Evolutionary conservation across 768 basidiomycete species (phyloP).

Genomic region (Phylloporus sp.): DNA sequence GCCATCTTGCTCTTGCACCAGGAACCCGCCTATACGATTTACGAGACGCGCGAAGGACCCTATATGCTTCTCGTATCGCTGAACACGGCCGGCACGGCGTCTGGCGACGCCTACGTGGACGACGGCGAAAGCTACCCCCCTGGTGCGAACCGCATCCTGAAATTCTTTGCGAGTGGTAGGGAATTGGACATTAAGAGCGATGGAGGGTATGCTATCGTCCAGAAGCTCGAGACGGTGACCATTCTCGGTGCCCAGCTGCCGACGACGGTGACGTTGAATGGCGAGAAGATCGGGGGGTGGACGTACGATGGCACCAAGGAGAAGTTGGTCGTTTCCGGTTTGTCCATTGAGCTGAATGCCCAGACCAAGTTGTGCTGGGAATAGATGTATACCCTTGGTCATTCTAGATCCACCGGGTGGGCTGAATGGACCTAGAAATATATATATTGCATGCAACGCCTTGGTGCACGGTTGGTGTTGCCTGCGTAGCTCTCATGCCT

Average conservation of each 20-base stretch:
- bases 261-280: conserved; percentile 36
- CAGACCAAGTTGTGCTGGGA: conserved; percentile 34
- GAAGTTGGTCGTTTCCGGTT: conserved; percentile 37
- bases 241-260: conserved; percentile 54
- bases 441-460: too few relatives aligned
- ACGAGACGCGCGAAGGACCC: conserved; percentile 57
- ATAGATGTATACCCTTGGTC: conserved; percentile 5
- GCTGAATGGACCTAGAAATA: too few relatives aligned
- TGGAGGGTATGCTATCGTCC: conserved; percentile 33
- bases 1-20: conserved; percentile 60
- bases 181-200: conserved; percentile 35
- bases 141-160: conserved; percentile 45
- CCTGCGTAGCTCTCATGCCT: too few relatives aligned
- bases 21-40: conserved; percentile 60
- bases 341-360: conserved; percentile 42
- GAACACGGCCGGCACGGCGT: conserved; percentile 42
- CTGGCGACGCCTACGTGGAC: conserved; percentile 61
- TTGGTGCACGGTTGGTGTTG: too few relatives aligned
- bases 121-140: conserved; percentile 62
- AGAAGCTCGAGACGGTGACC: conserved; percentile 48
- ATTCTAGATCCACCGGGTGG: too few relatives aligned
- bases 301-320: conserved; percentile 35
- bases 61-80: conserved; percentile 61
- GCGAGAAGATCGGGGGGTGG: conserved; percentile 33
- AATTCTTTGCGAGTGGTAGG: conserved; percentile 35